Evolutionary conservation across 768 basidiomycete species (phyloP).

Genomic region (Mycena olivaceomarginata): DNA sequence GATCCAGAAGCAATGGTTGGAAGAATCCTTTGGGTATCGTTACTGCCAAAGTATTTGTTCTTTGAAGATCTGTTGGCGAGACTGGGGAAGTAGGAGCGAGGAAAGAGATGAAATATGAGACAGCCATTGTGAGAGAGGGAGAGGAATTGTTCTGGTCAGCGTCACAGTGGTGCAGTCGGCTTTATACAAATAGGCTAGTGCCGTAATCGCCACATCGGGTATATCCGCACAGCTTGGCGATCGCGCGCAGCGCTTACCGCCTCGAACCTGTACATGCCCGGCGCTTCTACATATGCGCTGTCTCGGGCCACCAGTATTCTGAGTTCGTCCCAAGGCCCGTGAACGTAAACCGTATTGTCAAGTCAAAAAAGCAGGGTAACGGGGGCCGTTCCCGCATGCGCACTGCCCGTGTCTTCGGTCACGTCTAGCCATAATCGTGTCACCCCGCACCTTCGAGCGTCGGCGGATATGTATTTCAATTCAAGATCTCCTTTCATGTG

Average conservation of each 20-base stretch:
- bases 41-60: slow-evolving; percentile 91
- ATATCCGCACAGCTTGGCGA: not conserved
- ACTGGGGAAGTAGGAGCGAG: slow-evolving; percentile 35
- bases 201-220: not conserved
- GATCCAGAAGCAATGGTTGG: slow-evolving; percentile 77
- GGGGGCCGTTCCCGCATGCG: not conserved
- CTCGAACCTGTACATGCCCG: not conserved
- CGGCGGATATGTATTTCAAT: not conserved
- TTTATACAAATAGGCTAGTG: not conserved
- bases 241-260: not conserved
- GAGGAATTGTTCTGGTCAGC: not conserved
- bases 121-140: slow-evolving; percentile 27
- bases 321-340: no score
- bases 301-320: no score
- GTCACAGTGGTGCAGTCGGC: not conserved
- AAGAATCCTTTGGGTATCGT: slow-evolving; percentile 90
- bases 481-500: not conserved
- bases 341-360: not conserved
- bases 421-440: no score
- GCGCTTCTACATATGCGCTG: not conserved
- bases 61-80: slow-evolving; percentile 42
- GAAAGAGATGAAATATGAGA: slow-evolving; percentile 44
- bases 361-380: not conserved
- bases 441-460: not conserved
- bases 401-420: no score